Base-by-base conservation (phyloP, 2,329 filamentous ascomycete genomes). In the Calycina marina region DNA sequence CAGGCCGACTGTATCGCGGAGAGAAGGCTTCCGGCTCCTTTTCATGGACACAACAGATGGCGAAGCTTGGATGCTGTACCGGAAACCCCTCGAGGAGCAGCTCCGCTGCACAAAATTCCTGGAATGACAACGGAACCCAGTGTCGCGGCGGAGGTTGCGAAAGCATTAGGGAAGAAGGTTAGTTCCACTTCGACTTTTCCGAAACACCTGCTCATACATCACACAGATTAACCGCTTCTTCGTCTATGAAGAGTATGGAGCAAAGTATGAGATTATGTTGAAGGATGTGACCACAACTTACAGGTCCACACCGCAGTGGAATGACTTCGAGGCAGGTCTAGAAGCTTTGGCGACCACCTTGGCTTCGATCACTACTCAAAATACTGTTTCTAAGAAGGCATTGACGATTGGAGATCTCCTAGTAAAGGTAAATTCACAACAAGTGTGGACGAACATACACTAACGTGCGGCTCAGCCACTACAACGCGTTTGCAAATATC, bases 401-500 rank as follows among this genome's bases (percentile, higher is more conserved):
- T 60, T 93, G 42, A 85, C 80, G 2, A 71, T 94, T 41, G 72
- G 76, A 30, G 90, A 96, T 56, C 64, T 96, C 4, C 65, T 96
- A 34, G 85, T 94, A 44, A 96, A 96, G 70, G 85, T 83, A 30
- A 31, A 14, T 5, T 24, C 15, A 28, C 2, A 8, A 27, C 2
- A 9, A 24, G 10, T 4, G 14, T 29, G 18, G 12, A 4, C 18
- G 25, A 14, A 25, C 40, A 11, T 10, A 24, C 24, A 12, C 34
- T 35, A 15, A 39, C 24, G n/a, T 12, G 18, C 13, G 13, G 20
- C 17, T 11, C 34, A 93, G 82, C 90, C 88, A 0, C 86, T 94
- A 13, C 88, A 98, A 56, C 71, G 88, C 34, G 70, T 94, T 14
- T 93, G 84, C 60, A 84, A 80, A 57, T 96, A 96, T 50, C 84